Evolutionary conservation across 306 rosid species (phyloP).

Genomic region (Lithocarpus polystachyus): DNA sequence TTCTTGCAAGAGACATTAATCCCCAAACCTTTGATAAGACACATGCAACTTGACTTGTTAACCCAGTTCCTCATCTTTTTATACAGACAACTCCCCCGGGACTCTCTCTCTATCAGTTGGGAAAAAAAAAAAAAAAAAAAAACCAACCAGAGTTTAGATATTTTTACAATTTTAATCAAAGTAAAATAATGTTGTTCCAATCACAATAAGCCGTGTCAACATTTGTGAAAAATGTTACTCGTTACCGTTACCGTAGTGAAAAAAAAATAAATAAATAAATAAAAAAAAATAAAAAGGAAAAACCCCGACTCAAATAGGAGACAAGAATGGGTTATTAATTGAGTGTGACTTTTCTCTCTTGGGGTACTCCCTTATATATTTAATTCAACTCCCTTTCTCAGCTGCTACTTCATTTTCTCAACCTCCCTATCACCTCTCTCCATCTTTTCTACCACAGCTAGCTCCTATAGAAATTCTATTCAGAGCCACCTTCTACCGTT

Average conservation of each 20-base stretch:
- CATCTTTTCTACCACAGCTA: constrained; percentile 22
- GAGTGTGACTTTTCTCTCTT: constrained; percentile 41
- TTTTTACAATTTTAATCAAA: no score
- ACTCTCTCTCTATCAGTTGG: neutral
- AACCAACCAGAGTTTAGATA: no score
- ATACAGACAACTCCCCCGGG: constrained; percentile 24
- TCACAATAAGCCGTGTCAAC: accelerated
- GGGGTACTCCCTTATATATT: constrained; percentile 37
- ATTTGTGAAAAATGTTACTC: no score
- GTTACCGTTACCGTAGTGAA: no score
- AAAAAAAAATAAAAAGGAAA: neutral
- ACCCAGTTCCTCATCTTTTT: constrained; percentile 28
- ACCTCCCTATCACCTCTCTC: constrained; percentile 24
- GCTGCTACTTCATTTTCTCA: constrained; percentile 53
- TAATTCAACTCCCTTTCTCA: constrained; percentile 46
- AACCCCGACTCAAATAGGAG: constrained; percentile 6
- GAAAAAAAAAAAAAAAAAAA: no score
- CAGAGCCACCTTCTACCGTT: constrained; percentile 20
- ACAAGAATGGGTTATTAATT: constrained; percentile 10
- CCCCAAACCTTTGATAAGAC: constrained; percentile 36
- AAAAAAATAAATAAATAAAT: neutral
- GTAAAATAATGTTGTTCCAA: no score
- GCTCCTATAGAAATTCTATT: constrained; percentile 19
- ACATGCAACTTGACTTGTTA: constrained; percentile 24
- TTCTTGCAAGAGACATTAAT: constrained; percentile 35